Evolutionary conservation across 139 green algal species (phyloP), one percentile per base, ranked within the genome.

Genomic region (Dunaliella primolecta): DNA sequence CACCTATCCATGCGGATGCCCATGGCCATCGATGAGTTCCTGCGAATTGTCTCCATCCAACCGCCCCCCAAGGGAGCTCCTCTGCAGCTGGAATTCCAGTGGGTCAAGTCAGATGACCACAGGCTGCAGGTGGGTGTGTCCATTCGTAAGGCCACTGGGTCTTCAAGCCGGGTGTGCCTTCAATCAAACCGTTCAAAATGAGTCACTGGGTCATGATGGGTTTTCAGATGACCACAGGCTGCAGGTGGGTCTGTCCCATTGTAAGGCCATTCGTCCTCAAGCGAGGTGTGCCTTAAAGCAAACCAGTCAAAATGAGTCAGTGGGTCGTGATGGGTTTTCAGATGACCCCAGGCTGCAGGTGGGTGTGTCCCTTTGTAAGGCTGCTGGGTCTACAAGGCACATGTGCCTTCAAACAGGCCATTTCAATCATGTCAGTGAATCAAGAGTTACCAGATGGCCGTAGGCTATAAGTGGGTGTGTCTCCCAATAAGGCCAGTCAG

Each of bases 1-100:
- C 82, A 87, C 36, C 71, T 88, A 36, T 34, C 80, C 3, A 76
- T 88, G 38, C 34, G 76, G 11, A 36, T 81, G 34, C 76, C 76
- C 34, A 29, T 81, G 34, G 33, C 34, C 76, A 81, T 81, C 38
- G 82, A 87, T 38, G 84, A 88, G 46, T 88, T 88, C 75, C 37
- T 83, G 75, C 84, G 84, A 27, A 74, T 74, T 11, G 31, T 46
- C 31, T 75, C 32, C 0, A 32, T 77, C 24, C n/a, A 76, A 36
- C 7, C 80, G n/a, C 84, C 80, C 0, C 20, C 24, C 2, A 30
- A 29, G 3, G 55, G 20, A 21, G 38, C 24, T 0, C 79, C 31
- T 0, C 29, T 1, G 24, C 33, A 78, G 20, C 71, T 78, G 31
- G 64, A 87, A 64, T 2, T 71, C 38, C 23, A 82, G 20, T 77